A percentile compares a stretch with the other conserved stretches of the same genome.
phyloP scores from a whole-genome alignment of 768 basidiomycete genomes.

The Gloeopeniophorella convolvens region DNA sequence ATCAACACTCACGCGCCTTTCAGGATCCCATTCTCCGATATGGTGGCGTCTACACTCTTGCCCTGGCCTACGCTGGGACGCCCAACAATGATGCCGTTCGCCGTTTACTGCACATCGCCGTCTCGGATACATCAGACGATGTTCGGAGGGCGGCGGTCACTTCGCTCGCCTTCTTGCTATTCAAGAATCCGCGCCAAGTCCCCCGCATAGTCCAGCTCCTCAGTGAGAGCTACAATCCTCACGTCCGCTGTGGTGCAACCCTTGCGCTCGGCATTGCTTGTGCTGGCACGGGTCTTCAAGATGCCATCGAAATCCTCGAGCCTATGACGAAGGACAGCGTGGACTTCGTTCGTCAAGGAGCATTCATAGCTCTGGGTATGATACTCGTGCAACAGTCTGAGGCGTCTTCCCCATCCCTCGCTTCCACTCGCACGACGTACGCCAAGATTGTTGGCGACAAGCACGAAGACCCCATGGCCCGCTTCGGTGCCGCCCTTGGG shows the following conservation, averaged over 20 bases:
- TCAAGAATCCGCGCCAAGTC: slow-evolving; percentile 94
- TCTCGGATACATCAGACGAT: slow-evolving; percentile 97
- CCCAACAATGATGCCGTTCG: slow-evolving; percentile 91
- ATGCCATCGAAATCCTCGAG: slow-evolving; percentile 93
- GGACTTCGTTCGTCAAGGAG: slow-evolving; percentile 98
- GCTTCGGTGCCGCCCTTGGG: slow-evolving; percentile 92
- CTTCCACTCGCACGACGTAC: slow-evolving; percentile 77
- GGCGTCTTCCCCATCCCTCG: slow-evolving; percentile 75
- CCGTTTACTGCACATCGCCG: slow-evolving; percentile 89
- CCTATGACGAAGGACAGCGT: slow-evolving; percentile 98
- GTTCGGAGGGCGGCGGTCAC: slow-evolving; percentile 96
- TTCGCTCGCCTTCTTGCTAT: slow-evolving; percentile 90
- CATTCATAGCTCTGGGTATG: slow-evolving; percentile 93
- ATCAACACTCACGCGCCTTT: slow-evolving; percentile 4
- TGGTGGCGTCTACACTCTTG: slow-evolving; percentile 95
- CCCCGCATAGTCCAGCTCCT: slow-evolving; percentile 95
- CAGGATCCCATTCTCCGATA: slow-evolving; percentile 97
- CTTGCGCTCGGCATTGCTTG: slow-evolving; percentile 96
- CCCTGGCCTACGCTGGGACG: slow-evolving; percentile 94
- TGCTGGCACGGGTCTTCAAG: slow-evolving; percentile 94
- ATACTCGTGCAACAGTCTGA: slow-evolving; percentile 96
- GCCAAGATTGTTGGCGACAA: slow-evolving; percentile 89
- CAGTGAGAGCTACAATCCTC: slow-evolving; percentile 98
- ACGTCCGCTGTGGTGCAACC: slow-evolving; percentile 95
- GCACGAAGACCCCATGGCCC: slow-evolving; percentile 98